These are phyloP conservation scores for Beauveria australis DNA, from an alignment of 2,329 filamentous ascomycete genomes.

Conservation along the genomic window DNA sequence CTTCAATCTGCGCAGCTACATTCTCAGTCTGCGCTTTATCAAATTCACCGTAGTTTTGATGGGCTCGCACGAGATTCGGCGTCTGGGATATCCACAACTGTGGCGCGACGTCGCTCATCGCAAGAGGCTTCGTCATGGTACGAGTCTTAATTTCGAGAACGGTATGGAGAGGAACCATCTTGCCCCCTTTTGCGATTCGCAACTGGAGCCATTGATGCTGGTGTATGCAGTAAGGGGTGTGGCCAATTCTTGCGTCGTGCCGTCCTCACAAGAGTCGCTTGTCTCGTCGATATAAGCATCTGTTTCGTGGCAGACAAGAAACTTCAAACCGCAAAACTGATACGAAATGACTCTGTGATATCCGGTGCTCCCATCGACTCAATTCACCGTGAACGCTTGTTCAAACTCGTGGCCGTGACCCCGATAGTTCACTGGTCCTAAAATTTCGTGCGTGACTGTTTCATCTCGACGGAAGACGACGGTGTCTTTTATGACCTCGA, in stretches of 20 bases:
- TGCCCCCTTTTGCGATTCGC: conserved; percentile 23
- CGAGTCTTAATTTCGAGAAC: conserved; percentile 39
- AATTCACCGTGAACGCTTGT: conserved; percentile 30
- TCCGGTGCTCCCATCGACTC: conserved; percentile 30
- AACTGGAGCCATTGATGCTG: conserved; percentile 18
- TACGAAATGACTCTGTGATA: conserved; percentile 39
- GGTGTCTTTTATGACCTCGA: conserved; percentile 31
- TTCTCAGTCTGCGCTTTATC: conserved; percentile 25
- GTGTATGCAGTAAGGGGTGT: neutral
- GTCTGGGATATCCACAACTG: conserved; percentile 41
- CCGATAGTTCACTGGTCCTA: conserved; percentile 27
- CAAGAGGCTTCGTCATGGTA: conserved; percentile 23
- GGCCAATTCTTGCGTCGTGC: neutral
- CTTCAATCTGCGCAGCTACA: conserved; percentile 21
- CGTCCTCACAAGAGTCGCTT: neutral
- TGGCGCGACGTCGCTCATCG: conserved; percentile 25
- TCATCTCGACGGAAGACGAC: conserved; percentile 30
- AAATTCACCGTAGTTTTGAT: conserved; percentile 31
- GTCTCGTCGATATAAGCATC: conserved; percentile 29
- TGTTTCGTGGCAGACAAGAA: conserved; percentile 35
- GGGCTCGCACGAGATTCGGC: conserved; percentile 36
- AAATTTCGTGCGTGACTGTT: conserved; percentile 18
- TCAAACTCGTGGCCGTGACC: conserved; percentile 38
- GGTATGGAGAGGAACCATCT: conserved; percentile 23
- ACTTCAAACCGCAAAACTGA: conserved; percentile 29